phyloP scores from a whole-genome alignment of 2,329 filamentous ascomycete genomes.

The Aspergillus sp. region DNA sequence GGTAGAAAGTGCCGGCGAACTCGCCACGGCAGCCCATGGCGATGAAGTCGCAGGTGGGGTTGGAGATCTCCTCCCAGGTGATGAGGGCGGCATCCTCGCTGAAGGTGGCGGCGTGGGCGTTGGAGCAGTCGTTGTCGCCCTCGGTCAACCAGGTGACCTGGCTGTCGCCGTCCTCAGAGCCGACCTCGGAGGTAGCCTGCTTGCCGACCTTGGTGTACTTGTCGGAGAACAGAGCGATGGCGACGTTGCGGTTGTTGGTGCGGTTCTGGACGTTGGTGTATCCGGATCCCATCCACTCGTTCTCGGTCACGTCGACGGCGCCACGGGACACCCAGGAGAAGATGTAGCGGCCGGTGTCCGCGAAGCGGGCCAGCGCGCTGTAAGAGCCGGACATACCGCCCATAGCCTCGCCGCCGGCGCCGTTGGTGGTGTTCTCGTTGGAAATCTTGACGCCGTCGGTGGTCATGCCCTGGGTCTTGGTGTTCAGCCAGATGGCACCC shows the following conservation, averaged over 20 bases:
- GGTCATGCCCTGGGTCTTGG: conserved; percentile 57
- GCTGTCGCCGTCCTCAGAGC: conserved; percentile 53
- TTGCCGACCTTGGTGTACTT: conserved; percentile 57
- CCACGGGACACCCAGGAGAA: conserved; percentile 64
- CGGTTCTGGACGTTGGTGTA: conserved; percentile 56
- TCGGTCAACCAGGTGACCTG: conserved; percentile 62
- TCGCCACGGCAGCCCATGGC: conserved; percentile 61
- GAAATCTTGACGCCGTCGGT: conserved; percentile 56
- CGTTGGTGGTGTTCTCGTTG: conserved; percentile 63
- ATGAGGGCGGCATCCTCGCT: conserved; percentile 54
- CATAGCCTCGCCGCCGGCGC: conserved; percentile 58
- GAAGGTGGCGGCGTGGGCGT: conserved; percentile 59
- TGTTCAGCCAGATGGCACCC: conserved; percentile 65
- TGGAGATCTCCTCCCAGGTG: conserved; percentile 61
- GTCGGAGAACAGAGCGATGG: conserved; percentile 57
- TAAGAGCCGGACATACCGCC: conserved; percentile 65
- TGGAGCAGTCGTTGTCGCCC: conserved; percentile 54
- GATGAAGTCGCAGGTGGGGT: conserved; percentile 55
- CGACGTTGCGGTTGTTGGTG: conserved; percentile 60
- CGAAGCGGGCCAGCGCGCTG: conserved; percentile 56
- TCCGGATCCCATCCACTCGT: conserved; percentile 59
- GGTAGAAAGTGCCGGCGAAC: conserved; percentile 61
- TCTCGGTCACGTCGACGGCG: conserved; percentile 53
- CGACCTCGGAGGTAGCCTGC: conserved; percentile 56
- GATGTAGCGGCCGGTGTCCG: conserved; percentile 54